phyloP scores from a whole-genome alignment of 129 eudicot species.

The Centaurea solstitialis region DNA sequence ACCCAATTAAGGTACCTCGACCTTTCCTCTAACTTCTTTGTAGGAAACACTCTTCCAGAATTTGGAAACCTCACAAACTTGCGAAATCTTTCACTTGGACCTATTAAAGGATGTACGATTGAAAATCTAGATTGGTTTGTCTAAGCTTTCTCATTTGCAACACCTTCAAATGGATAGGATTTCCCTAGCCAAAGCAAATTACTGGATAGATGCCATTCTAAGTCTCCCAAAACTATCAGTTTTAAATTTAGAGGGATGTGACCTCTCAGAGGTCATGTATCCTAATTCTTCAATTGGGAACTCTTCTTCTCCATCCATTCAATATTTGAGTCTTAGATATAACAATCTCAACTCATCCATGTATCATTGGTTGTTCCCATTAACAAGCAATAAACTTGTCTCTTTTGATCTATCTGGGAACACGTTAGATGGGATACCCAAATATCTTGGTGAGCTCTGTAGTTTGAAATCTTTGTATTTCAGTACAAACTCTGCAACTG shows the following conservation, averaged over 20 bases:
- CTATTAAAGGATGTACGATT: no score
- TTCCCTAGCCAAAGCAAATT: neutral
- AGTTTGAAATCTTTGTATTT: neutral
- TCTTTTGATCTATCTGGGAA: neutral
- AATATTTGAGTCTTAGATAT: neutral
- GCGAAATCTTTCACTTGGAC: neutral
- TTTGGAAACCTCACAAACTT: neutral
- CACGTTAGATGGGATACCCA: neutral
- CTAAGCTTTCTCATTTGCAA: neutral
- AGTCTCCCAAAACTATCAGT: neutral
- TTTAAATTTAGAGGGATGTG: neutral
- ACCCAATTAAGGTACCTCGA: neutral
- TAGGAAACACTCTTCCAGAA: neutral
- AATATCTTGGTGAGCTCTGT: neutral
- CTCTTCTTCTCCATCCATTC: neutral
- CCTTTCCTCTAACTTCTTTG: neutral
- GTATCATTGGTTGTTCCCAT: neutral
- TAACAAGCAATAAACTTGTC: neutral
- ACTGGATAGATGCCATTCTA: neutral
- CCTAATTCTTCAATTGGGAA: neutral
- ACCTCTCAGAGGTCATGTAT: neutral
- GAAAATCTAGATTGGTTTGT: neutral
- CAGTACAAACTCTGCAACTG: no score
- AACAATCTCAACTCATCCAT: neutral
- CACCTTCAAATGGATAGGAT: neutral